Evolutionary conservation across 163 green algal genomes (phyloP).

Genomic region (Prototheca cutis): DNA sequence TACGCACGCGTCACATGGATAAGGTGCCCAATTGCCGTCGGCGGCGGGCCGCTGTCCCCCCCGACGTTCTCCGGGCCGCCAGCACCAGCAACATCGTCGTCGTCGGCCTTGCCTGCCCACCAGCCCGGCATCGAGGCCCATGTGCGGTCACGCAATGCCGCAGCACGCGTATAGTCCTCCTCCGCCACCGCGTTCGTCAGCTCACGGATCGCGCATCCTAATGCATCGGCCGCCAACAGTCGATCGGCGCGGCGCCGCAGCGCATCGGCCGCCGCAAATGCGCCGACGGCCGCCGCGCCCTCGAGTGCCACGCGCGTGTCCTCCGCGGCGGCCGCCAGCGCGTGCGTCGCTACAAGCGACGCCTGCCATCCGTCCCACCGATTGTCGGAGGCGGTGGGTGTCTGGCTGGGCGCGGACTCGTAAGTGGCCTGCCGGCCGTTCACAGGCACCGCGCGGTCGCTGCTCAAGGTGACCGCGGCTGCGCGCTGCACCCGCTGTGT

Average conservation of each 20-base stretch:
- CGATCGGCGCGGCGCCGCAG: neutral
- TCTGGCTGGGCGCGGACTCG: neutral
- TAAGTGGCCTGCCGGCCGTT: neutral
- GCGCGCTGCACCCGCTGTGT: neutral
- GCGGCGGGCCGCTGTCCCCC: neutral
- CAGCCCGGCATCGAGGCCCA: constrained; percentile 50
- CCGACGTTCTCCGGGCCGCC: too few species aligned
- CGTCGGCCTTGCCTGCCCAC: constrained; percentile 49
- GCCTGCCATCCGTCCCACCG: neutral
- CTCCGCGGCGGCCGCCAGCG: neutral
- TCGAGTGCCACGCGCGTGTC: neutral
- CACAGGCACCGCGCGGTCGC: neutral
- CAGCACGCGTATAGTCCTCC: constrained; percentile 47
- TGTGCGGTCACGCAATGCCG: constrained; percentile 49
- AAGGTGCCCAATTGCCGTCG: constrained; percentile 26
- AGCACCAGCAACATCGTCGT: constrained; percentile 41
- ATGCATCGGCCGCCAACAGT: neutral
- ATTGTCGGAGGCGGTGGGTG: neutral
- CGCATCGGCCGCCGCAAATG: neutral
- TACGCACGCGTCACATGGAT: constrained; percentile 51
- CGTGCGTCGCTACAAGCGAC: neutral
- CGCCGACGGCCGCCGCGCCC: neutral
- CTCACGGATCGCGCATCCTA: constrained; percentile 18
- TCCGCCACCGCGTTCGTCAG: constrained; percentile 23
- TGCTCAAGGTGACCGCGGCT: neutral